A percentile compares a stretch with the other conserved stretches of the same genome.
These are phyloP conservation scores for Physaria fendleri DNA, from an alignment of 345 rosid species.

Conservation along the genomic window DNA sequence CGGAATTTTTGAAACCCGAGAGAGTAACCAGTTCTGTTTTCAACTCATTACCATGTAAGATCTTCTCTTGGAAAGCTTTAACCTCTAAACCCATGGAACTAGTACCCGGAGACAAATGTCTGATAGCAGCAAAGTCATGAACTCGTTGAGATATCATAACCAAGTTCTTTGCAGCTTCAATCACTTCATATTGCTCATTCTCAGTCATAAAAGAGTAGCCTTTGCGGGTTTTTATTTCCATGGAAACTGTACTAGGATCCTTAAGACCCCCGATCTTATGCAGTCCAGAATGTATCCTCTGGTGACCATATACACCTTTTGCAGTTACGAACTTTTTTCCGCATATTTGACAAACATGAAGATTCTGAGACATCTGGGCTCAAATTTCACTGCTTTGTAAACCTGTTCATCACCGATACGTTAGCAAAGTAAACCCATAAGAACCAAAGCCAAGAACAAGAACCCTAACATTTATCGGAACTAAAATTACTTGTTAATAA, in stretches of 20 bases:
- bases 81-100: not conserved
- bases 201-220: constrained; percentile 9
- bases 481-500: too few species aligned
- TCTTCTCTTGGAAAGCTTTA: not conserved
- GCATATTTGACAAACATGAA: not conserved
- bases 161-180: constrained; percentile 20
- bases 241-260: not conserved
- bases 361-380: not conserved
- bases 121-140: not conserved
- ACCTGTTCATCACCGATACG: not conserved
- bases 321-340: not conserved
- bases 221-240: not conserved
- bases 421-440: not conserved
- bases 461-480: not conserved
- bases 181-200: constrained; percentile 9
- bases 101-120: not conserved
- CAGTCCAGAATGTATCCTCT: not conserved
- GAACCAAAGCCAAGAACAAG: too few species aligned
- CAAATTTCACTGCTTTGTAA: not conserved
- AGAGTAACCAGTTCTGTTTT: not conserved
- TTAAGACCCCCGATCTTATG: not conserved
- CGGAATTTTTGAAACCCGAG: not conserved
- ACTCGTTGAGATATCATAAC: constrained; percentile 13
- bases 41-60: not conserved
- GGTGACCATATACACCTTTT: not conserved